A percentile compares a stretch with the other conserved stretches of the same genome.
These are phyloP conservation scores for Paramecium biaurelia DNA, from an alignment of 73 alveolate species.

Conservation along the genomic window DNA sequence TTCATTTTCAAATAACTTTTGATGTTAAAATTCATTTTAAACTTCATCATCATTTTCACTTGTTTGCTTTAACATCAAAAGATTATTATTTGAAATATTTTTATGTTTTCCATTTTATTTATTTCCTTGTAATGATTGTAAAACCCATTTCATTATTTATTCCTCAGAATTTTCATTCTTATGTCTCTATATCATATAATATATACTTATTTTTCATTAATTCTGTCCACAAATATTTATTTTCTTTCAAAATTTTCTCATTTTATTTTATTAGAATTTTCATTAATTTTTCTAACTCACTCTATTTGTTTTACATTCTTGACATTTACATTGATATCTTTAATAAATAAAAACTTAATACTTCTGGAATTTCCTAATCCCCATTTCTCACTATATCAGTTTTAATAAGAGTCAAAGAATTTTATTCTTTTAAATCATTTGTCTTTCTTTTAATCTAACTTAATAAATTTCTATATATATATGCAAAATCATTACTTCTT, in stretches of 20 bases:
- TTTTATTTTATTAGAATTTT: slow-evolving; percentile 17
- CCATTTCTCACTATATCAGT: not conserved
- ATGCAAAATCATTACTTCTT: slow-evolving; percentile 17
- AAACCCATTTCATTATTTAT: not conserved
- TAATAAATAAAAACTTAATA: not conserved
- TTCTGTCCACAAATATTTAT: slow-evolving; percentile 46
- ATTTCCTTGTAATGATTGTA: not conserved
- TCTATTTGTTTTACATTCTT: not conserved
- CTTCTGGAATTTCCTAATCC: not conserved
- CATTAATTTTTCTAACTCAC: slow-evolving; percentile 20
- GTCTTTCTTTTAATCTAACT: slow-evolving; percentile 16
- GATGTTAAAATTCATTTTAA: not conserved
- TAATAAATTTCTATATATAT: slow-evolving; percentile 1
- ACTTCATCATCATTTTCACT: not conserved
- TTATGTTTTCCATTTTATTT: not conserved
- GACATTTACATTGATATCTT: slow-evolving; percentile 11
- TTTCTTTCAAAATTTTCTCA: slow-evolving; percentile 23
- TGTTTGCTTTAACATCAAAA: not conserved
- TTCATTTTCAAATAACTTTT: not conserved
- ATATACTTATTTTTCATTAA: slow-evolving; percentile 37
- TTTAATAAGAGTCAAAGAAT: slow-evolving; percentile 14
- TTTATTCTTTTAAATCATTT: slow-evolving; percentile 19
- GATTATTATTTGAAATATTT: not conserved
- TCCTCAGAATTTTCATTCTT: not conserved
- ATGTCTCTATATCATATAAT: not conserved